phyloP scores from a whole-genome alignment of 768 basidiomycete genomes.

The Collybia mongolica region DNA sequence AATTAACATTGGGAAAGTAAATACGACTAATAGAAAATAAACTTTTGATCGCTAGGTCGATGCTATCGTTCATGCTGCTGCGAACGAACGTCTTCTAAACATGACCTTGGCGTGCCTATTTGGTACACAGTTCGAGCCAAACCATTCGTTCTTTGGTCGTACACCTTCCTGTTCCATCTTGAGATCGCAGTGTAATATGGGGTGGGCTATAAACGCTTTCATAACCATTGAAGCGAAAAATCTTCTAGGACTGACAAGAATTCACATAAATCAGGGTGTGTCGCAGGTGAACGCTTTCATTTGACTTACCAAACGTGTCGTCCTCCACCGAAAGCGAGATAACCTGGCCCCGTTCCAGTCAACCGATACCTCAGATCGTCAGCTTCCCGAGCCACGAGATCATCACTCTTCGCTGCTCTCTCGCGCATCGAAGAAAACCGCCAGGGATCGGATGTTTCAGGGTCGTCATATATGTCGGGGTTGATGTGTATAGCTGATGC shows the following conservation, averaged over 20 bases:
- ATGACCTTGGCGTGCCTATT: constrained; percentile 24
- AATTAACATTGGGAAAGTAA: no score
- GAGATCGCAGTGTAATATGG: constrained; percentile 39
- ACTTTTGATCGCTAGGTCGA: no score
- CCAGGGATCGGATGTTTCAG: constrained; percentile 39
- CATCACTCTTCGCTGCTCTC: constrained; percentile 2
- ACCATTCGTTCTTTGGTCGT: constrained; percentile 23
- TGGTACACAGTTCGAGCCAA: constrained; percentile 18
- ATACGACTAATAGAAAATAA: no score
- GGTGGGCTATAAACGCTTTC: constrained; percentile 43
- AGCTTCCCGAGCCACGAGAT: constrained; percentile 13
- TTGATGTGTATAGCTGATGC: constrained; percentile 12
- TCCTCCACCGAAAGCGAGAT: constrained; percentile 34
- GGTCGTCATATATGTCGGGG: constrained; percentile 26
- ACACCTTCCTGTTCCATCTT: constrained; percentile 27
- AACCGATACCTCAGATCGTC: constrained; percentile 21
- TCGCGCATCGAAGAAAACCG: constrained; percentile 29
- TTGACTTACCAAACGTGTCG: constrained; percentile 24
- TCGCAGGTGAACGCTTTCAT: background rate
- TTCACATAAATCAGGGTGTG: background rate
- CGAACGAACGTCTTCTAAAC: constrained; percentile 13
- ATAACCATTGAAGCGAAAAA: constrained; percentile 42
- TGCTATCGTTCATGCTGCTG: no score
- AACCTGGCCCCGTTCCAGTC: constrained; percentile 23
- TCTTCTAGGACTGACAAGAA: constrained; percentile 30